phyloP scores from a whole-genome alignment of 108 stramenopile species.

The Pseudonitzschia multiseries region DNA sequence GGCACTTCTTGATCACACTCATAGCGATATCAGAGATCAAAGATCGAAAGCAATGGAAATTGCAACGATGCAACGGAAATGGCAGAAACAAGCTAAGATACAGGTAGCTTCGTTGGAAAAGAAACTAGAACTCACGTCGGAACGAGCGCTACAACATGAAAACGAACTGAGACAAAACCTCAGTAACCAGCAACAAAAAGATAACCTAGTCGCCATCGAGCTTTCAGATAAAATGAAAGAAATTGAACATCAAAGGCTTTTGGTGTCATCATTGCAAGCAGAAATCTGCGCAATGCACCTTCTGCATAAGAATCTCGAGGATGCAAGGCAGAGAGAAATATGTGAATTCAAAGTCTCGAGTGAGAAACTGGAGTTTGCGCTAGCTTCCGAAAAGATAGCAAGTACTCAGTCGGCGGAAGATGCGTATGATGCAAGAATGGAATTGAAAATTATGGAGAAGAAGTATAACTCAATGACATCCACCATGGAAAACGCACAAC shows the following conservation, averaged over 20 bases:
- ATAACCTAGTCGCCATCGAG: background rate
- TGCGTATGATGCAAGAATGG: slow-evolving; percentile 16
- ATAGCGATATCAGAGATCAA: slow-evolving; percentile 4
- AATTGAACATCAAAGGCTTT: background rate
- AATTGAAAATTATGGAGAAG: background rate
- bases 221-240: slow-evolving; percentile 10
- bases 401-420: background rate
- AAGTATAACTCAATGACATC: background rate
- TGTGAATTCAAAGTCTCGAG: background rate
- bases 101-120: background rate
- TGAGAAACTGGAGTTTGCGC: background rate
- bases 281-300: background rate
- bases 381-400: background rate
- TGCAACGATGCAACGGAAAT: slow-evolving; percentile 7
- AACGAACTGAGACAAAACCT: slow-evolving; percentile 2
- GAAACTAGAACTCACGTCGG: background rate
- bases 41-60: slow-evolving; percentile 5
- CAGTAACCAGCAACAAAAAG: background rate
- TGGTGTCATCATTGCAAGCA: slow-evolving; percentile 6
- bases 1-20: slow-evolving; percentile 7
- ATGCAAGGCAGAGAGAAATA: slow-evolving; percentile 3
- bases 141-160: background rate
- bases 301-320: background rate
- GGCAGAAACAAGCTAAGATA: background rate
- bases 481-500: background rate